Evolutionary conservation across 2,329 filamentous ascomycete genomes (phyloP), one percentile per base, ranked within the genome.

Genomic region (Nannizziopsis barbatae): DNA sequence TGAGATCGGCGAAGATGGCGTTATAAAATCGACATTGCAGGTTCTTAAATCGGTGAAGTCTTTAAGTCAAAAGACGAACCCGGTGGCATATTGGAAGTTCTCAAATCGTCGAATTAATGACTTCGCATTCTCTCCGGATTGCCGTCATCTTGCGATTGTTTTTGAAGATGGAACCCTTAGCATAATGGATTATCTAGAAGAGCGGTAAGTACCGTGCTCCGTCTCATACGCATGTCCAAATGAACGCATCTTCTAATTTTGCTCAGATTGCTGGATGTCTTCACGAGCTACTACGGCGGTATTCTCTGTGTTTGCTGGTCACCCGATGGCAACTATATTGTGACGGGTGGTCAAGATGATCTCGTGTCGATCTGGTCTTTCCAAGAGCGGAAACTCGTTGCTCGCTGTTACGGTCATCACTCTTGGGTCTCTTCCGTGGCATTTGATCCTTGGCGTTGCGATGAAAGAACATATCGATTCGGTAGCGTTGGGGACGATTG

Each of bases 401-500:
- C 90, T 14, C 80, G 92, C 53, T 96, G 92, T 63, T 87, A 93
- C 60, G 92, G 92, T 2, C 92, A 98, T 66, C 84, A 93, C 55
- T 95, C 88, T 3, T 98, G 88, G 88, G 89, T 98, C 0, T 88
- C 87, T 2, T 81, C 83, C 12, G 86, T 98, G 35, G 86, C 87
- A 2, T 98, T 96, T 63, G 92, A 98, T 63, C 88, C 88, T 0
- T 98, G 92, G 92, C 79, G 89, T 54, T 98, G 92, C 61, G 92
- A 98, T 61, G 87, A 94, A 62, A 80, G 84, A 57, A 96, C 87
- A 58, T 98, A 98, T 67, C 80, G 92, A 1, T 95, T 98, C 59
- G 92, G 92, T 27, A 95, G 87, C 59, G 90, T 98, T 0, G 92
- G 90, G 11, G 90, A 96, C 62, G 92, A 98, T 63, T 86, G 89